Base-by-base conservation (phyloP, 2,329 filamentous ascomycete genomes). In the Fusarium sp. region DNA sequence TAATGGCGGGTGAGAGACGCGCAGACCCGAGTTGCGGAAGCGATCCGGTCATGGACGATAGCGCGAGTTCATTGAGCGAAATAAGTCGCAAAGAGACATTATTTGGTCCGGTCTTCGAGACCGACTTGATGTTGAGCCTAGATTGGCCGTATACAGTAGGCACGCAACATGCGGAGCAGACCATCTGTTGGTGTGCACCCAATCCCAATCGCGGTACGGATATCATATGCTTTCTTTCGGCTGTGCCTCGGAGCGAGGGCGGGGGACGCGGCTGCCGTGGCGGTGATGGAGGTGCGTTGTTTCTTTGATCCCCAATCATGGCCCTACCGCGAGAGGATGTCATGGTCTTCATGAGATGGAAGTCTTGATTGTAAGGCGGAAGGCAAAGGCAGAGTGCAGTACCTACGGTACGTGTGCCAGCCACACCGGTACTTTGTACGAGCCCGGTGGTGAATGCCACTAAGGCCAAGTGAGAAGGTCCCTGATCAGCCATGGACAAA, bases 211-310 rank as follows among this genome's bases (percentile, higher is more conserved):
- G 40, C 62, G 38, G 54, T 74, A 71, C 34, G 13, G 20, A 22
- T 22, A 45, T 76, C 69, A 74, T 73, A 70, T 74, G 70, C 70
- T 70, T 42, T 76, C 76, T 70, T 42, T 76, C 76, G 74, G 74
- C 74, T 76, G 69, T 75, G 77, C 71, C 69, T 78, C 77, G 75
- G 72, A 67, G 70, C 56, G 47, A 62, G 62, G 47, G 62, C 45
- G 59, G 70, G 45, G 64, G 64, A 58, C 56, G 62, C 63, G 59
- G 61, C 67, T 69, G 52, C 65, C 27, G 65, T 71, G 64, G 64
- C 58, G 62, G 62, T 66, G 66, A 74, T 72, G 61, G 64, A 63
- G 64, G 66, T 74, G 72, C 67, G 69, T 63, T 76, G 64, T 76
- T 77, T 74, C 59, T 70, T 67, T 56, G 52, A 63, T 52, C 66